Base-by-base conservation (phyloP, 768 basidiomycete genomes). In the Kondoa subrosea region DNA sequence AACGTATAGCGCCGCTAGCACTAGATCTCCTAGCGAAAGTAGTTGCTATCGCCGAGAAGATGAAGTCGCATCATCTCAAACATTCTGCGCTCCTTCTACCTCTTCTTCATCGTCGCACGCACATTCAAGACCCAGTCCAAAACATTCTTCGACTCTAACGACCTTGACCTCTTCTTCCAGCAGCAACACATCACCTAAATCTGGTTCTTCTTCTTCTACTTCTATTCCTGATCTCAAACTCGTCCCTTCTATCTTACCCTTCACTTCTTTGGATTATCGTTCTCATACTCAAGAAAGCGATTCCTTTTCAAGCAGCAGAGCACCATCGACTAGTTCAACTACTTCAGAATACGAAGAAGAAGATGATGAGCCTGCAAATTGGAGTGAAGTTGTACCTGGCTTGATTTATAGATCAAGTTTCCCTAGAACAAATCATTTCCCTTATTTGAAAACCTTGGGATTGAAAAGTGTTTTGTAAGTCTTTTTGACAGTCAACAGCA, bases 381-480 rank as follows among this genome's bases (percentile, higher is more conserved):
- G 78, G 65, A 72, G 75, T 1, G 66, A 75, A 58, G 78, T 79
- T 21, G 69, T 67, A 26, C 63, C 72, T 1, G 75, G 74, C 1
- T 73, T 79, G 0, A n/a, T 50, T 21, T 79, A 78, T 67, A 69
- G 79, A 12, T 72, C 70, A 50, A 73, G 73, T 12, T 79, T 78
- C 65, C 79, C 79, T 1, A 75, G 74, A 62, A 72, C 71, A 62
- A 71, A 74, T 56, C 75, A 79, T 69, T 79, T 78, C 56, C 60
- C 68, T n/a, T 79, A 78, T 70, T 69, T 79, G 71, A 73, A 75
- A 68, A 73, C 73, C 21, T 64, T 79, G 61, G 69, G 74, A 27
- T 65, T 79, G 16, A 77, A 77, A 69, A 79, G 76, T 16, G 77
- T 79, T 56, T 63, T 79, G 77, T 78, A 68, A 69, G 76, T 76